Conservation (phyloP, 2,329 filamentous ascomycete genomes). For the Sclerotinia trifoliorum region DNA sequence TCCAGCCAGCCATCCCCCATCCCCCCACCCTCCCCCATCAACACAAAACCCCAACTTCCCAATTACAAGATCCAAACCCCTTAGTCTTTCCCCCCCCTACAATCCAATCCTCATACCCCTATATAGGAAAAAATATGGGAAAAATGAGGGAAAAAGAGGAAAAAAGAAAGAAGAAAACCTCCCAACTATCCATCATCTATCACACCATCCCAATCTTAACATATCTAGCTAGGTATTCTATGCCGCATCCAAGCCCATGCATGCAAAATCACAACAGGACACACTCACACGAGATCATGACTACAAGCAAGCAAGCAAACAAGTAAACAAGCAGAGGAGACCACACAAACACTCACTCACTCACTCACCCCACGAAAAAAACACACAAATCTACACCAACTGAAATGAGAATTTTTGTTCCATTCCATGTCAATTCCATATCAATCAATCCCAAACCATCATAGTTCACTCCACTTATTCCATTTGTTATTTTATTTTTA, state of each 20-base stretch:
- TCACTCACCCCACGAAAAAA: background rate
- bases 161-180: no score
- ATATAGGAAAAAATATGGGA: background rate
- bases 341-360: background rate
- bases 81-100: background rate
- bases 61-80: background rate
- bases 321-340: background rate
- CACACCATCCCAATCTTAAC: background rate
- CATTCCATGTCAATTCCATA: background rate
- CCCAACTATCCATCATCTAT: no score
- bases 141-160: no score
- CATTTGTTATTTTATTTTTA: constrained; percentile 8
- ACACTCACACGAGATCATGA: background rate
- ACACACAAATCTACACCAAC: background rate
- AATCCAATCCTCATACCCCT: no score
- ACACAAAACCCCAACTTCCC: background rate
- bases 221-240: no score
- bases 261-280: background rate
- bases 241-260: background rate
- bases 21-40: background rate
- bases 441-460: background rate
- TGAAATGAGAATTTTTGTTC: constrained; percentile 5
- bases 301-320: background rate
- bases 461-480: background rate
- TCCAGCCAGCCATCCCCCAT: no score